These are phyloP conservation scores for Hypoxylon sp. DNA, from an alignment of 2,329 filamentous ascomycete genomes.

Conservation along the genomic window DNA sequence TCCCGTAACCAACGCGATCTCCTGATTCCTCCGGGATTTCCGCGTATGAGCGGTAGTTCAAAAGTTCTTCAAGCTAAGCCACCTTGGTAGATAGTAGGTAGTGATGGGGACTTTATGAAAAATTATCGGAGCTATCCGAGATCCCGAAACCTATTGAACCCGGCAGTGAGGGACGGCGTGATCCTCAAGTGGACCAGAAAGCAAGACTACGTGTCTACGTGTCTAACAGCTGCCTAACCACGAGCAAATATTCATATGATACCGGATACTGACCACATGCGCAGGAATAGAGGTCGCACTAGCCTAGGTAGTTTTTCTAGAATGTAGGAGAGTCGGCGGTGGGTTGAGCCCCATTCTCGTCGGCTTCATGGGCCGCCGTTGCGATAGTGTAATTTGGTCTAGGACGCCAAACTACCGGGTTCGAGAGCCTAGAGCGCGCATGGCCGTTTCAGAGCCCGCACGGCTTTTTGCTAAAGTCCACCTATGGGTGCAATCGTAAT, in stretches of 20 bases:
- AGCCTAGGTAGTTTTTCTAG: conserved; percentile 23
- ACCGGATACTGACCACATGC: conserved; percentile 21
- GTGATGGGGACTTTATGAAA: conserved; percentile 10
- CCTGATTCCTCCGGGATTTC: conserved; percentile 20
- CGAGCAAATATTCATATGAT: conserved; percentile 34
- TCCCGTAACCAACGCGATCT: neutral
- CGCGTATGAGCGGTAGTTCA: conserved; percentile 14
- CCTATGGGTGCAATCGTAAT: conserved; percentile 22
- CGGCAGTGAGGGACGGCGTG: conserved; percentile 30
- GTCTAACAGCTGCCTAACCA: conserved; percentile 7
- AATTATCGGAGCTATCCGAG: conserved; percentile 29
- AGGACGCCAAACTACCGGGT: conserved; percentile 39
- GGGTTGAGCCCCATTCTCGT: conserved; percentile 21
- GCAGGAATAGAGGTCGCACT: conserved; percentile 26
- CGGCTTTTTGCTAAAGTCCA: conserved; percentile 24
- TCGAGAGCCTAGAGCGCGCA: conserved; percentile 25
- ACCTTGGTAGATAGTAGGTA: neutral
- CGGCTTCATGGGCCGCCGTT: conserved; percentile 38
- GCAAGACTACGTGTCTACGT: conserved; percentile 10
- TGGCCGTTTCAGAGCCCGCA: conserved; percentile 39
- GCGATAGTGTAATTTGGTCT: conserved; percentile 35
- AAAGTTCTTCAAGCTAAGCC: conserved; percentile 18
- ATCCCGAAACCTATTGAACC: conserved; percentile 26
- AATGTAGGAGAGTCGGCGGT: conserved; percentile 12
- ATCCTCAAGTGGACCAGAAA: conserved; percentile 15